phyloP scores from a whole-genome alignment of 257 asterid genomes.

The Solanum ossicruentum region DNA sequence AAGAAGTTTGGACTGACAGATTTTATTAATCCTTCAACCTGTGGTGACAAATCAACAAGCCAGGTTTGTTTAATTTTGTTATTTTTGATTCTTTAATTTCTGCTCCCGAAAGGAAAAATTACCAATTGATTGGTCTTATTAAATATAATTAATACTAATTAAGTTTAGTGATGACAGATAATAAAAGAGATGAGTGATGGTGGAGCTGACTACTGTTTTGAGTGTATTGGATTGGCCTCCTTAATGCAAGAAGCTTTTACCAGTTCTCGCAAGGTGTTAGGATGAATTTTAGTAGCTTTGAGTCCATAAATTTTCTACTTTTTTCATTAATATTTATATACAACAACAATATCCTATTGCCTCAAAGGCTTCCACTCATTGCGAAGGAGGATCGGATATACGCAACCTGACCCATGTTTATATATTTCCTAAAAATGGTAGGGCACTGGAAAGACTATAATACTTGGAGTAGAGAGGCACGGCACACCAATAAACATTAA shows the following conservation, averaged over 20 bases:
- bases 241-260: conserved; percentile 18
- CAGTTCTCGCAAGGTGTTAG: conserved; percentile 6
- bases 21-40: conserved; percentile 17
- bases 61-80: not conserved
- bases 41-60: conserved; percentile 20
- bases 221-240: conserved; percentile 21
- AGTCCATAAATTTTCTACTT: too few relatives aligned
- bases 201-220: conserved; percentile 30
- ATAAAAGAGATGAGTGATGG: conserved; percentile 18
- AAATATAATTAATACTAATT: not conserved
- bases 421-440: not conserved
- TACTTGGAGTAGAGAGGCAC: conserved; percentile 28
- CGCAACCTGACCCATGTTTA: too few relatives aligned
- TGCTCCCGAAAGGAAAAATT: not conserved
- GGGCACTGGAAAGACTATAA: conserved; percentile 30
- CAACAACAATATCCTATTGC: too few relatives aligned
- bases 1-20: conserved; percentile 30
- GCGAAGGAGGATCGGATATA: too few relatives aligned
- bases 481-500: conserved; percentile 21
- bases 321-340: not conserved
- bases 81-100: not conserved
- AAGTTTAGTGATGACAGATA: not conserved
- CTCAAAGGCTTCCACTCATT: too few relatives aligned
- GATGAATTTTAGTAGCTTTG: not conserved
- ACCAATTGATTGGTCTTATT: not conserved